These are phyloP conservation scores for Talaromyces pinophilus DNA, from an alignment of 2,329 filamentous ascomycete genomes.

Conservation along the genomic window DNA sequence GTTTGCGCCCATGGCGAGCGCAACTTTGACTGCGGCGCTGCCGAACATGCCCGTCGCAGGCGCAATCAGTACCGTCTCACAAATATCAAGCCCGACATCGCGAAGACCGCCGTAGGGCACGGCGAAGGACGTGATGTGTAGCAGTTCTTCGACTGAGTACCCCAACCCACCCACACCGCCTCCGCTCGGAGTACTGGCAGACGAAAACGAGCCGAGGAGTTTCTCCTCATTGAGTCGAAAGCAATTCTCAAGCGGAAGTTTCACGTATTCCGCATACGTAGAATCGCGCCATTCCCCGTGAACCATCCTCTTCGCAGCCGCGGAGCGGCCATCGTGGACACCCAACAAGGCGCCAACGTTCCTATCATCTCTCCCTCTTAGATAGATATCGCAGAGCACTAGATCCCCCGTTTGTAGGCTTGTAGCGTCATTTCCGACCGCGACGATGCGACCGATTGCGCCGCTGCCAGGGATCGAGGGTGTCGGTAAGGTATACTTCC, in stretches of 20 bases:
- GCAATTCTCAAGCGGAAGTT: constrained; percentile 20
- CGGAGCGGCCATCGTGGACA: constrained; percentile 13
- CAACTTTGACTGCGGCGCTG: constrained; percentile 50
- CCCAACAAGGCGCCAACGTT: constrained; percentile 8
- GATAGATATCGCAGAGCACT: constrained; percentile 14
- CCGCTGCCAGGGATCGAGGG: constrained; percentile 16
- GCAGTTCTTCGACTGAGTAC: constrained; percentile 46
- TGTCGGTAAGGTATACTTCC: constrained; percentile 15
- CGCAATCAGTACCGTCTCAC: constrained; percentile 52
- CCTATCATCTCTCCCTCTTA: constrained; percentile 10
- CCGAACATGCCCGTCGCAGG: constrained; percentile 54
- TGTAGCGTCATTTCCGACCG: constrained; percentile 11
- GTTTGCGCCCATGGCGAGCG: constrained; percentile 51
- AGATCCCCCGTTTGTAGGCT: constrained; percentile 16
- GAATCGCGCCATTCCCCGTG: constrained; percentile 20
- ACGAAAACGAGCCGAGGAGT: background rate
- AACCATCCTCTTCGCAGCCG: constrained; percentile 14
- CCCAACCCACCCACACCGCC: constrained; percentile 31
- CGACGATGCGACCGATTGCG: constrained; percentile 18
- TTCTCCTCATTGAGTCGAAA: constrained; percentile 11
- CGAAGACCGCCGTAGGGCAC: constrained; percentile 49
- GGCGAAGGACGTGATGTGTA: constrained; percentile 36
- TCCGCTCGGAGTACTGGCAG: background rate
- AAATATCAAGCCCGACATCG: constrained; percentile 44
- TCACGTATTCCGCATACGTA: constrained; percentile 20